Evolutionary conservation across 2,329 filamentous ascomycete genomes (phyloP), one percentile per base, ranked within the genome.

Genomic region (Aspergillus thermomutatus): DNA sequence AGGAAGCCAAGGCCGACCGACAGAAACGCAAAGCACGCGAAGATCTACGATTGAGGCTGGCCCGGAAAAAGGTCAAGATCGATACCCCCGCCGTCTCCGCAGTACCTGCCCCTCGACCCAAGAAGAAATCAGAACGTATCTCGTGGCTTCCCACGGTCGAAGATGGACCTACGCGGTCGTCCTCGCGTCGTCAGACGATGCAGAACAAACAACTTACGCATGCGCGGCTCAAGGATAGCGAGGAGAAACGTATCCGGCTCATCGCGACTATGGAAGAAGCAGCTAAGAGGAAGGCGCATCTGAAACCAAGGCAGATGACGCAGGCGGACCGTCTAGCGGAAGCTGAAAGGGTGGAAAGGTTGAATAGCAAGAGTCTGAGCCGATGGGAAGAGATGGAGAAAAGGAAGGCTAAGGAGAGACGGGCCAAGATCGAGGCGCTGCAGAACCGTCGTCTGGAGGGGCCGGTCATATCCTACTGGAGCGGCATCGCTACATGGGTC

Each of bases 331-430:
- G 92, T 40, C 80, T 97, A 27, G 87, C 85, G 27, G 91, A 96
- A 74, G 92, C 92, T 1, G 90, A 88, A 19, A 78, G 87, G 52
- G 87, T 95, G 6, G 94, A 97, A 75, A 88, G 89, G 73, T 82
- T 87, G 66, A 97, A 99, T 73, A 84, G 88, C 64, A 95, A 91
- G 80, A 97, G 89, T 73, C 77, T 96, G 68, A 97, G 93, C 69
- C 83, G 91, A 55, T 97, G 93, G 92, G 92, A 97, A 73, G 89
- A 91, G 72, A 90, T 91, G 6, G 94, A 99, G 76, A 92, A 91
- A 75, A 87, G 89, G 71, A 86, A 93, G 57, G 89, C 92, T 63
- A 91, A 93, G 66, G 90, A 96, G 69, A 84, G 93, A 59, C 84
- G 86, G 61, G 89, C 87, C 43, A 93, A 89, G 75, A 80, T 97